Evolutionary conservation across 2,329 filamentous ascomycete genomes (phyloP).

Genomic region (Drechmeria coniospora): DNA sequence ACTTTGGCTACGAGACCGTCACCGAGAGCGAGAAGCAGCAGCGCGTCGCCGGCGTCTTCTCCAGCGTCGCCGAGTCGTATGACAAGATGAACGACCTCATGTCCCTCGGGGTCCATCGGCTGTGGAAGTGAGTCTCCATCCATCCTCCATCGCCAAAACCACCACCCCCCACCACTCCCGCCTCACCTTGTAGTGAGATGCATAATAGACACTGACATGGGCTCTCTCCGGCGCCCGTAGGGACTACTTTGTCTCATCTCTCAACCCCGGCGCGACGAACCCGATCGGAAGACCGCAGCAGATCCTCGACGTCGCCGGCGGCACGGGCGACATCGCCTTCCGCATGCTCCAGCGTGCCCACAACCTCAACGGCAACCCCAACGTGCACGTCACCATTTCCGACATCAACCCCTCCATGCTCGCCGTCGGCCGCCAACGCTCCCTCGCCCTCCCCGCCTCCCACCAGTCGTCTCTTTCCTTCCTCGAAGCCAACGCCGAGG

Average conservation of each 20-base stretch:
- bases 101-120: slow-evolving; percentile 89
- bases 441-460: slow-evolving; percentile 37
- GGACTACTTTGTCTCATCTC: slow-evolving; percentile 82
- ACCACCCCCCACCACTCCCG: not conserved
- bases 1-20: slow-evolving; percentile 83
- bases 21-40: slow-evolving; percentile 60
- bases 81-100: slow-evolving; percentile 99
- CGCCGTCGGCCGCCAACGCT: slow-evolving; percentile 68
- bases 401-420: slow-evolving; percentile 98
- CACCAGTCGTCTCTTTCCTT: slow-evolving; percentile 52
- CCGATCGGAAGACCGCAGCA: slow-evolving; percentile 35
- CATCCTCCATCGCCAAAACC: not conserved
- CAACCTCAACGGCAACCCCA: slow-evolving; percentile 54
- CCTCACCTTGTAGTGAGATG: slow-evolving; percentile 5
- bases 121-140: slow-evolving; percentile 59
- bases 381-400: slow-evolving; percentile 74
- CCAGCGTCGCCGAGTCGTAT: slow-evolving; percentile 85
- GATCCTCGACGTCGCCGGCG: slow-evolving; percentile 92
- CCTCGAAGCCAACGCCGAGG: slow-evolving; percentile 80
- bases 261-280: slow-evolving; percentile 61
- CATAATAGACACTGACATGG: no score
- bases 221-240: slow-evolving; percentile 17
- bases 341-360: slow-evolving; percentile 88
- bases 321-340: slow-evolving; percentile 95
- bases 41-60: slow-evolving; percentile 75